Evolutionary conservation across 2,329 filamentous ascomycete species (phyloP).

Genomic region (Cladosporium sp.): DNA sequence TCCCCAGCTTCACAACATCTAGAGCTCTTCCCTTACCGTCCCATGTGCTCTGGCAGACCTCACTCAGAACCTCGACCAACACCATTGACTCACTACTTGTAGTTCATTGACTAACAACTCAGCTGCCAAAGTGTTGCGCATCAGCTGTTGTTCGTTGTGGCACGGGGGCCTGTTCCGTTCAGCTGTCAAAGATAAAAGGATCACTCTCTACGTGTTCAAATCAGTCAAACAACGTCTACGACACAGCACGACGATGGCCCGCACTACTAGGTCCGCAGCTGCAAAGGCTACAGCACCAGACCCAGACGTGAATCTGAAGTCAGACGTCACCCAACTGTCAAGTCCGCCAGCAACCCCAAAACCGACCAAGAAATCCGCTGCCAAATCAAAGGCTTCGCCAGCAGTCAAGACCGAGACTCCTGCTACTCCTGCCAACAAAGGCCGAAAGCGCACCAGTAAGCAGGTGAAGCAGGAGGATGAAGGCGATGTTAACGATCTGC

Average conservation of each 20-base stretch:
- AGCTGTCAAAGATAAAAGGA: not conserved
- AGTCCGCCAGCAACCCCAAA: conserved; percentile 45
- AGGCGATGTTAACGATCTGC: conserved; percentile 49
- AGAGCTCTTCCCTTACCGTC: not conserved
- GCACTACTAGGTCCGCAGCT: conserved; percentile 29
- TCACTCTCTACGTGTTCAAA: not conserved
- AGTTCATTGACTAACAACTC: not conserved
- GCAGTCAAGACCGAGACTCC: conserved; percentile 28
- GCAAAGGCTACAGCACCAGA: conserved; percentile 13
- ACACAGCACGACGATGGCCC: conserved; percentile 25
- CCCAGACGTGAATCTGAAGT: conserved; percentile 13
- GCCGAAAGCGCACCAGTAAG: conserved; percentile 41
- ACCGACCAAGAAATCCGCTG: conserved; percentile 29
- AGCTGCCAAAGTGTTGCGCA: not conserved
- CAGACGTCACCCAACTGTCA: conserved; percentile 42
- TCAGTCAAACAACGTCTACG: not conserved
- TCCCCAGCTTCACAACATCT: not conserved
- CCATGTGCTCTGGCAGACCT: not conserved
- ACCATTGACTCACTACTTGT: not conserved
- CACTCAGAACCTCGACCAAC: not conserved
- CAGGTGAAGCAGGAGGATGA: conserved; percentile 37
- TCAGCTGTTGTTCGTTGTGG: not conserved
- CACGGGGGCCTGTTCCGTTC: not conserved
- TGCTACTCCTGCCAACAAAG: conserved; percentile 26
- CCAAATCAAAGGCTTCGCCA: conserved; percentile 16